Evolutionary conservation across 345 rosid species (phyloP), one percentile per base, ranked within the genome.

Genomic region (Populus simonii): DNA sequence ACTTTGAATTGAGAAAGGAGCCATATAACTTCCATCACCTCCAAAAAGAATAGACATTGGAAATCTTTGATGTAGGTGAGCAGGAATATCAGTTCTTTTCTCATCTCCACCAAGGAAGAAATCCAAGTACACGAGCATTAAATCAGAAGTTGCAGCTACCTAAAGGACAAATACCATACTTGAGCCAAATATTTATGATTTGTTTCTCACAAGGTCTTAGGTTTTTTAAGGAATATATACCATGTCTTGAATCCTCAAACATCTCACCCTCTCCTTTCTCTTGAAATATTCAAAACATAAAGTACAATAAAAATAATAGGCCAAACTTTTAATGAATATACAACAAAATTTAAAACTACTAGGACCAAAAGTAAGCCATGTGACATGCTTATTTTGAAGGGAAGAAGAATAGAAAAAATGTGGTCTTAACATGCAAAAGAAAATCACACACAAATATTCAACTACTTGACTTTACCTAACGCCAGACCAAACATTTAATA

Each of bases 81-180:
- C 93, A 79, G 98, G 98, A 84, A 91, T 95, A 80, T 96, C 97
- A 20, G 88, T 80, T 85, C 98, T 87, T 82, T 96, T 93, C 86
- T 96, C 99, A 85, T 96, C 99, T 55, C 99, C 99, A 20, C 99
- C 99, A 80, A 96, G 95, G 87, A 92, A 96, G 89, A 96, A 92
- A 83, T 96, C 99, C 86, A 96, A 75, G 88, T 92, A 96, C 66
- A 95, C 99, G 16, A 93, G 92, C 97, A 93, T 91, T 83, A 93
- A 81, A 88, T 96, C 99, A 68, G 99, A 85, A 77, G 94, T 91
- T 61, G 99, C 98, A 74, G 98, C 94, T n/a, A 96, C 98, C 99
- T 93, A 80, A 43, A 84, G 77, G 43, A 45, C 45, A 9, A 69
- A 75, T 39, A 47, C 53, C 72, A 72, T 29, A 31, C 11, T n/a